phyloP scores from a whole-genome alignment of 495 filamentous ascomycete genomes.

The Peziza echinospora region DNA sequence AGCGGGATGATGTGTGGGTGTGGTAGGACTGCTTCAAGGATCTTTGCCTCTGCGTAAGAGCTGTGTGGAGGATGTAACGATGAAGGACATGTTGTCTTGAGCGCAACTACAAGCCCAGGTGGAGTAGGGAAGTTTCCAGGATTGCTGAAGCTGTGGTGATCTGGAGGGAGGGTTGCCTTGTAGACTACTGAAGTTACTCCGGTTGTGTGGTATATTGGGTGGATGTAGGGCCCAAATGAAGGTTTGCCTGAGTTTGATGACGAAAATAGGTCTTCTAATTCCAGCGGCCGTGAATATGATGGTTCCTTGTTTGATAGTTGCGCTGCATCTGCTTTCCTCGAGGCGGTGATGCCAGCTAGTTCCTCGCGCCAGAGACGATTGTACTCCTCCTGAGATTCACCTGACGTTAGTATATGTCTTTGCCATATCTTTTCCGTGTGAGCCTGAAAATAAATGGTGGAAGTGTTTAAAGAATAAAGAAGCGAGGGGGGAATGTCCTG shows the following conservation, averaged over 20 bases:
- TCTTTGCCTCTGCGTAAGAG: conserved; percentile 49
- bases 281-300: not conserved
- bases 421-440: too few relatives aligned
- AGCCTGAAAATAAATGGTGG: too few relatives aligned
- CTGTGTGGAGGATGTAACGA: conserved; percentile 57
- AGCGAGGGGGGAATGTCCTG: too few relatives aligned
- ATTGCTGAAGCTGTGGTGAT: conserved; percentile 9
- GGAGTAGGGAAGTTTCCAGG: not conserved
- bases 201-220: conserved; percentile 46
- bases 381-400: too few relatives aligned
- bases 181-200: conserved; percentile 76
- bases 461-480: too few relatives aligned
- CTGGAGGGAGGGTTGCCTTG: conserved; percentile 24
- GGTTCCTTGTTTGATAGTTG: not conserved
- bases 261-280: not conserved
- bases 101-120: conserved; percentile 31
- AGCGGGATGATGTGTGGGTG: conserved; percentile 39
- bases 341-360: not conserved
- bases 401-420: too few relatives aligned
- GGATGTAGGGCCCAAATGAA: conserved; percentile 45
- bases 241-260: not conserved
- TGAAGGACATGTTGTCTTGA: conserved; percentile 70
- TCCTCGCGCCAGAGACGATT: not conserved
- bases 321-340: not conserved
- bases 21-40: conserved; percentile 33